Percentiles rank a stretch among this genome's conserved stretches.
Conservation (phyloP, 805 yeast species). For the Saccharomycopsis malanga region DNA sequence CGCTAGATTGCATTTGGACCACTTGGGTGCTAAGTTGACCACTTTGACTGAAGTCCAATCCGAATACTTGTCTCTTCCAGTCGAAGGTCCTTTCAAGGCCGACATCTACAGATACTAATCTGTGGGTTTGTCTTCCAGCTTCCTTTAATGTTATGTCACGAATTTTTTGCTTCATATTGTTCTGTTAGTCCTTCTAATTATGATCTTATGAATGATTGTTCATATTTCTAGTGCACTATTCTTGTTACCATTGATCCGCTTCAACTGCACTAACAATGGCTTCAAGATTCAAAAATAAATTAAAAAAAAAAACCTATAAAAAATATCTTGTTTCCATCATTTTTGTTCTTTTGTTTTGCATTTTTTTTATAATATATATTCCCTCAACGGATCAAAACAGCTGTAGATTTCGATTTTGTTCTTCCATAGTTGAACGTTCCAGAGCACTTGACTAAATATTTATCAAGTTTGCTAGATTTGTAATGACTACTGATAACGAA, state of each 20-base stretch:
- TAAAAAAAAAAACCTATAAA: not conserved
- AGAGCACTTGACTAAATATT: too few relatives aligned
- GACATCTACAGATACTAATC: conserved; percentile 94
- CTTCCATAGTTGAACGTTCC: too few relatives aligned
- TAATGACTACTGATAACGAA: too few relatives aligned
- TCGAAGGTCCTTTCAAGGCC: conserved; percentile 95
- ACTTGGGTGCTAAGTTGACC: conserved; percentile 86
- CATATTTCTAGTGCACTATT: too few relatives aligned
- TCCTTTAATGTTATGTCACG: not conserved
- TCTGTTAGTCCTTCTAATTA: too few relatives aligned
- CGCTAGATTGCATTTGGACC: conserved; percentile 92
- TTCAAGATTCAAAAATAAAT: too few relatives aligned
- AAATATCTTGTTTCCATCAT: not conserved
- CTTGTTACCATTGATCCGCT: too few relatives aligned
- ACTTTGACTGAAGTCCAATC: conserved; percentile 73
- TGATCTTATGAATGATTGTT: too few relatives aligned
- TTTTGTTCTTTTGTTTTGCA: not conserved
- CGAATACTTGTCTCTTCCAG: conserved; percentile 88
- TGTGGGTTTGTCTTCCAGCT: not conserved
- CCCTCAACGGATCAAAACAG: conserved; percentile 19
- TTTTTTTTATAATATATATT: not conserved
- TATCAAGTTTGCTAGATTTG: too few relatives aligned
- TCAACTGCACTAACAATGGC: too few relatives aligned
- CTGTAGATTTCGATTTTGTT: too few relatives aligned
- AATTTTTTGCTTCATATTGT: not conserved